These are phyloP conservation scores for Monosporascus sp. DNA, from an alignment of 2,329 filamentous ascomycete genomes.

Conservation along the genomic window DNA sequence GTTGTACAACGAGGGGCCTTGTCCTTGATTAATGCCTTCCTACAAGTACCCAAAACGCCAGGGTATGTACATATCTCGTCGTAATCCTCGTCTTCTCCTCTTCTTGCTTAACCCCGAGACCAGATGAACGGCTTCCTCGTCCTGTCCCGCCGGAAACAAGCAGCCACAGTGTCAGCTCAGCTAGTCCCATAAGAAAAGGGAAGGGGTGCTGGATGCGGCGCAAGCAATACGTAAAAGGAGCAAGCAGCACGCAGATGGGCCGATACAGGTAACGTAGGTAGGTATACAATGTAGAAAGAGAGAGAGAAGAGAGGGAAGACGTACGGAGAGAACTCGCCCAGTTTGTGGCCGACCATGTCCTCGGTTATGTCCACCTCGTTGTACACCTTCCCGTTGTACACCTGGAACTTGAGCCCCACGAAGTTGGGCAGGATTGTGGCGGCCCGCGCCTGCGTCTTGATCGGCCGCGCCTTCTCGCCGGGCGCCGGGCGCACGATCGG, in stretches of 20 bases:
- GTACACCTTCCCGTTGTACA: slow-evolving; percentile 89
- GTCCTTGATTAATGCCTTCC: not conserved
- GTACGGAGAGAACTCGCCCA: slow-evolving; percentile 87
- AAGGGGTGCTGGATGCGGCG: no score
- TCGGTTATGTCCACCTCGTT: slow-evolving; percentile 79
- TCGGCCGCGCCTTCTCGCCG: slow-evolving; percentile 62
- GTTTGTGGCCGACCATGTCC: slow-evolving; percentile 93
- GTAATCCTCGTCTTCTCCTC: slow-evolving; percentile 6
- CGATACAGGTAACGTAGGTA: not conserved
- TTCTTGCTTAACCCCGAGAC: slow-evolving; percentile 25
- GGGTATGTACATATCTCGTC: slow-evolving; percentile 11
- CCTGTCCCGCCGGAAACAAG: slow-evolving; percentile 25
- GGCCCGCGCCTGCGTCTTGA: slow-evolving; percentile 79
- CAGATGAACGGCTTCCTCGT: slow-evolving; percentile 56
- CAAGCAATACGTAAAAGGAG: no score
- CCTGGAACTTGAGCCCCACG: slow-evolving; percentile 81
- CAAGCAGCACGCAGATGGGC: no score
- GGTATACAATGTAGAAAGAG: not conserved
- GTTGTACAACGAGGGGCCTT: not conserved
- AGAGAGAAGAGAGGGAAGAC: slow-evolving; percentile 31
- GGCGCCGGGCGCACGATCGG: slow-evolving; percentile 58
- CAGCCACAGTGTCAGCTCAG: not conserved
- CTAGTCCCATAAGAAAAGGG: not conserved
- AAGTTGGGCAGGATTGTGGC: slow-evolving; percentile 91
- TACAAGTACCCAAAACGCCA: slow-evolving; percentile 10